Conservation (phyloP, 805 yeast genomes). For the Komagataella kurtzmanii region DNA sequence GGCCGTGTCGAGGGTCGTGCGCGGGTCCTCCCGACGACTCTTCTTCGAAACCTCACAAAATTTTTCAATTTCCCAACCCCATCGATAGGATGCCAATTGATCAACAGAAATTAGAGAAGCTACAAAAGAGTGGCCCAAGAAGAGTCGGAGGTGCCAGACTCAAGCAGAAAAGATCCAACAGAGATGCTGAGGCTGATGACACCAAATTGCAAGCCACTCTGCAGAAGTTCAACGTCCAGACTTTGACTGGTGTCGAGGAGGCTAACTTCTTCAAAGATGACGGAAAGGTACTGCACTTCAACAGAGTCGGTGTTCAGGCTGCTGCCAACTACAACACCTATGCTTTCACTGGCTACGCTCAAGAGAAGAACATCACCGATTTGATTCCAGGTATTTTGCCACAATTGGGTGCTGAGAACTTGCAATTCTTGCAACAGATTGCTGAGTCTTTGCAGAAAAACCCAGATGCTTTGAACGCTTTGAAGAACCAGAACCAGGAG, state of each 20-base stretch:
- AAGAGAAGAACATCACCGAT: slow-evolving; percentile 84
- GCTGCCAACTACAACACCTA: slow-evolving; percentile 84
- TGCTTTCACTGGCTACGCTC: slow-evolving; percentile 91
- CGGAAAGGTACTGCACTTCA: slow-evolving; percentile 91
- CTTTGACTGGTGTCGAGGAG: slow-evolving; percentile 84
- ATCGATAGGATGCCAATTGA: slow-evolving; percentile 57
- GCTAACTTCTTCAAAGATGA: slow-evolving; percentile 97
- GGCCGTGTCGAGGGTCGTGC: not conserved
- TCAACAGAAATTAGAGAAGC: slow-evolving; percentile 87
- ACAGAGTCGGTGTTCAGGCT: slow-evolving; percentile 92
- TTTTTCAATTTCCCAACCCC: not conserved
- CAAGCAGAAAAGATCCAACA: slow-evolving; percentile 68
- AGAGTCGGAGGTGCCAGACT: slow-evolving; percentile 85
- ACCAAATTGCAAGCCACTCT: slow-evolving; percentile 81
- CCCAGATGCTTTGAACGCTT: slow-evolving; percentile 24
- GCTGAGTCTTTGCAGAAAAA: slow-evolving; percentile 75
- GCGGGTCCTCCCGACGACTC: not conserved
- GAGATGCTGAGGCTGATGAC: slow-evolving; percentile 70
- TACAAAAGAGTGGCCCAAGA: slow-evolving; percentile 74
- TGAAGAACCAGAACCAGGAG: slow-evolving; percentile 7
- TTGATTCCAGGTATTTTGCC: slow-evolving; percentile 90
- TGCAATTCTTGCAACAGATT: slow-evolving; percentile 75
- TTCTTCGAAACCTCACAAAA: not conserved
- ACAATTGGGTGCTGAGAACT: slow-evolving; percentile 93
- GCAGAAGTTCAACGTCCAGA: slow-evolving; percentile 80